Evolutionary conservation across 2,329 filamentous ascomycete species (phyloP).

Genomic region (Claviceps arundinis): DNA sequence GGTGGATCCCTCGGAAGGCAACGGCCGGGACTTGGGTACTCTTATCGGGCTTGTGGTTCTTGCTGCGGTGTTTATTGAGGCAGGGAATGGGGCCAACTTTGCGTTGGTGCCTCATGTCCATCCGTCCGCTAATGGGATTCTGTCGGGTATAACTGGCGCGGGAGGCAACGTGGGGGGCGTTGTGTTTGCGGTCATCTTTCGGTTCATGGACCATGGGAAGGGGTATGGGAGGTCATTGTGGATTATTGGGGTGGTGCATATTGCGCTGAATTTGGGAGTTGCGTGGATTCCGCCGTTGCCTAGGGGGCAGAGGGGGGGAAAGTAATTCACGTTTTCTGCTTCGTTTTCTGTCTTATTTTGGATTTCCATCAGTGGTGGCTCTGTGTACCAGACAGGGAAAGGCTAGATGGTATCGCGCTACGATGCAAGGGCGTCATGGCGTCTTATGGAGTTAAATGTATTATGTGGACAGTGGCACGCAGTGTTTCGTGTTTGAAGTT

Average conservation of each 20-base stretch:
- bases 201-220: conserved; percentile 50
- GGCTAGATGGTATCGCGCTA: too few relatives aligned
- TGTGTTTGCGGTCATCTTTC: conserved; percentile 70
- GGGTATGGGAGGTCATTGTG: conserved; percentile 61
- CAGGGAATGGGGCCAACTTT: conserved; percentile 77
- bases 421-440: too few relatives aligned
- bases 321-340: conserved; percentile 5
- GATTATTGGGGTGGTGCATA: conserved; percentile 68
- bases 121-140: conserved; percentile 63
- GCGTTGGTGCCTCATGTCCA: conserved; percentile 78
- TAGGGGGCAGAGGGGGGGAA: conserved; percentile 26
- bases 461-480: too few relatives aligned
- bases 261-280: conserved; percentile 55
- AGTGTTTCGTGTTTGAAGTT: too few relatives aligned
- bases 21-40: conserved; percentile 25
- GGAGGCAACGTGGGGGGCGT: conserved; percentile 77
- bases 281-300: conserved; percentile 42
- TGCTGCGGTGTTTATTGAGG: conserved; percentile 72
- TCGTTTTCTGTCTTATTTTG: neutral
- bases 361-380: too few relatives aligned
- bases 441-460: too few relatives aligned
- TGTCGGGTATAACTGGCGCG: conserved; percentile 68
- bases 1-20: conserved; percentile 45
- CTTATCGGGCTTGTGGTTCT: conserved; percentile 69
- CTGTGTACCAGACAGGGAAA: too few relatives aligned